Evolutionary conservation across 169 alveolate species (phyloP).

Genomic region (Babesia divergens): DNA sequence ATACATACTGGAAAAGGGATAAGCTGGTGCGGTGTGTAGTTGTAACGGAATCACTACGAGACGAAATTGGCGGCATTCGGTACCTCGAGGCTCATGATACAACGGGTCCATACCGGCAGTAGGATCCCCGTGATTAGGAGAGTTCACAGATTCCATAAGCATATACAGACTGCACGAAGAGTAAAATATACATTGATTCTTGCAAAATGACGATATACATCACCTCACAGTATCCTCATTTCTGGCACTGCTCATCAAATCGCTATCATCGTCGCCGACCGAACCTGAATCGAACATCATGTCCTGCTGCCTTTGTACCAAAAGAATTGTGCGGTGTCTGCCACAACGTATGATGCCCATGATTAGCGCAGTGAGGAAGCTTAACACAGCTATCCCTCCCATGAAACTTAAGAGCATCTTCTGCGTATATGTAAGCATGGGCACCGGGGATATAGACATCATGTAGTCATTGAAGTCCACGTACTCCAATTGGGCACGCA

Average conservation of each 20-base stretch:
- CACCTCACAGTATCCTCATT: too few relatives aligned
- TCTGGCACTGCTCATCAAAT: not conserved
- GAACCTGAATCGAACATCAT: not conserved
- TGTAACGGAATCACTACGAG: too few relatives aligned
- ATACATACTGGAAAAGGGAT: too few relatives aligned
- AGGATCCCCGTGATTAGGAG: too few relatives aligned
- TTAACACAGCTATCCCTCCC: not conserved
- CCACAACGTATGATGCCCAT: not conserved
- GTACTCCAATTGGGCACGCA: not conserved
- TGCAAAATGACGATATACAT: too few relatives aligned
- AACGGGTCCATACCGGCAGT: too few relatives aligned
- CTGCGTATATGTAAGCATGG: not conserved
- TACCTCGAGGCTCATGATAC: too few relatives aligned
- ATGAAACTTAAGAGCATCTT: not conserved
- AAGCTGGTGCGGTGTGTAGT: too few relatives aligned
- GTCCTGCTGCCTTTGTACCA: not conserved
- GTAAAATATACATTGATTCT: not conserved
- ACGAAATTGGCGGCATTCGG: too few relatives aligned
- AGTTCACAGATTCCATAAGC: too few relatives aligned
- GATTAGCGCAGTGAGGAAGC: not conserved
- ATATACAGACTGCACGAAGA: too few relatives aligned
- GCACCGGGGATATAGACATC: slow-evolving; percentile 2
- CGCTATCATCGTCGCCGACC: not conserved
- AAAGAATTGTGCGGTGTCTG: not conserved
- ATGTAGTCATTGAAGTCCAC: slow-evolving; percentile 16